A percentile compares a stretch with the other conserved stretches of the same genome.
phyloP scores from a whole-genome alignment of 768 basidiomycete species.

The Tulasnella sp. region DNA sequence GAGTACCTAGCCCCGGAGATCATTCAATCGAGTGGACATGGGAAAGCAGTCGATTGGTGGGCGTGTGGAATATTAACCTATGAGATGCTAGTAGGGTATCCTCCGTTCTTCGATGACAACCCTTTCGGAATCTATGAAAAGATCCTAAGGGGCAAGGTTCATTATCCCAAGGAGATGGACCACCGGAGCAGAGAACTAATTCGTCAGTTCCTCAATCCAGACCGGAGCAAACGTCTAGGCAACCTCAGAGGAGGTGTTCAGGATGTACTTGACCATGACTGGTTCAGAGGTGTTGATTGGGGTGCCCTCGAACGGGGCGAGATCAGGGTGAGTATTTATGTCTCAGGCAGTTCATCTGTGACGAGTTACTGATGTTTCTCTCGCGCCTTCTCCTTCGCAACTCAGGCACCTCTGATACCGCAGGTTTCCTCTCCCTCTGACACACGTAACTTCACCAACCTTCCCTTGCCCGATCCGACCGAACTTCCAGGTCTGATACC shows the following conservation, averaged over 20 bases:
- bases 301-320: conserved; percentile 71
- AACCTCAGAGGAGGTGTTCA: conserved; percentile 87
- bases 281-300: conserved; percentile 96
- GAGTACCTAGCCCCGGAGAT: conserved; percentile 98
- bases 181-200: conserved; percentile 81
- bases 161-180: conserved; percentile 88
- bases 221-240: conserved; percentile 81
- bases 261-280: conserved; percentile 82
- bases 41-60: conserved; percentile 99
- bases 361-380: conserved; percentile 5
- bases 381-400: conserved; percentile 10
- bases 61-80: conserved; percentile 94
- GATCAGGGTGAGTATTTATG: conserved; percentile 57
- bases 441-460: conserved; percentile 63
- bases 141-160: conserved; percentile 74
- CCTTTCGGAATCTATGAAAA: conserved; percentile 98
- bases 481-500: conserved; percentile 19
- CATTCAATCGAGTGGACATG: conserved; percentile 93
- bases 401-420: conserved; percentile 16
- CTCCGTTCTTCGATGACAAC: conserved; percentile 97
- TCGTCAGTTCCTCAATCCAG: conserved; percentile 76
- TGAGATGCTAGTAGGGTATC: conserved; percentile 98
- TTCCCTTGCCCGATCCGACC: conserved; percentile 19
- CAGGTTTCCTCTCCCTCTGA: conserved; percentile 68
- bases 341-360: not conserved